A percentile compares a stretch with the other conserved stretches of the same genome.
Conservation (phyloP, 352 stramenopile species). For the Globisporangium echinulatum region DNA sequence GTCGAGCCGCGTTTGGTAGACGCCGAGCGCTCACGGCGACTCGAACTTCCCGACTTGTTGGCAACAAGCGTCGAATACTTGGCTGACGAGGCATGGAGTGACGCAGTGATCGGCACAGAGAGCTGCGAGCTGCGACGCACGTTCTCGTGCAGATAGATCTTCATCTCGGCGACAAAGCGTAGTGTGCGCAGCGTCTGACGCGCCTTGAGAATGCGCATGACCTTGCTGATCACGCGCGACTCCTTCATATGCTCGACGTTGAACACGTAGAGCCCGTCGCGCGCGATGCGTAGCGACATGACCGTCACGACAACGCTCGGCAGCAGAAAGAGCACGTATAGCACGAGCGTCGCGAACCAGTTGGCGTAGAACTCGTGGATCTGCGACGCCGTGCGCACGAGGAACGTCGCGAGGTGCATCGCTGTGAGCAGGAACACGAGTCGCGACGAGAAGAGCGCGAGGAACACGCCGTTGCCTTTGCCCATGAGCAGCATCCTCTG, state of each 20-base stretch:
- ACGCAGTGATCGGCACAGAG: conserved; percentile 27
- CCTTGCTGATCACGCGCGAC: conserved; percentile 52
- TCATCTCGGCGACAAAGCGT: conserved; percentile 76
- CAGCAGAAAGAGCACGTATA: conserved; percentile 41
- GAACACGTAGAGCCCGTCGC: conserved; percentile 63
- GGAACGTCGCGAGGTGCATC: conserved; percentile 57
- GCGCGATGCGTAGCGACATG: conserved; percentile 60
- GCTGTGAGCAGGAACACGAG: conserved; percentile 71
- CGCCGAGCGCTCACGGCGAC: conserved; percentile 1
- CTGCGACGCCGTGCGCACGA: conserved; percentile 41
- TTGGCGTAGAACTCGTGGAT: conserved; percentile 20
- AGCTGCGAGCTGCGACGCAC: conserved; percentile 20
- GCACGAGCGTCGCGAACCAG: conserved; percentile 16
- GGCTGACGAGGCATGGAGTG: conserved; percentile 25
- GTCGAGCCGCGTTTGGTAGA: conserved; percentile 3
- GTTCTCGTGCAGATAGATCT: conserved; percentile 63
- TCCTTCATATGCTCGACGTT: conserved; percentile 75
- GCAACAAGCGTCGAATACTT: conserved; percentile 21
- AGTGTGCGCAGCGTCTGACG: conserved; percentile 63
- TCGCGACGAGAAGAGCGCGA: conserved; percentile 60
- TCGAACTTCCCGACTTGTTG: conserved; percentile 10
- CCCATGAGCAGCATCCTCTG: conserved; percentile 39
- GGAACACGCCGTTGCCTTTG: conserved; percentile 40
- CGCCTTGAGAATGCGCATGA: conserved; percentile 57
- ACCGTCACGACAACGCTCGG: conserved; percentile 51